These are phyloP conservation scores for Plenodomus lindquistii DNA, from an alignment of 2,329 filamentous ascomycete genomes.

Conservation along the genomic window DNA sequence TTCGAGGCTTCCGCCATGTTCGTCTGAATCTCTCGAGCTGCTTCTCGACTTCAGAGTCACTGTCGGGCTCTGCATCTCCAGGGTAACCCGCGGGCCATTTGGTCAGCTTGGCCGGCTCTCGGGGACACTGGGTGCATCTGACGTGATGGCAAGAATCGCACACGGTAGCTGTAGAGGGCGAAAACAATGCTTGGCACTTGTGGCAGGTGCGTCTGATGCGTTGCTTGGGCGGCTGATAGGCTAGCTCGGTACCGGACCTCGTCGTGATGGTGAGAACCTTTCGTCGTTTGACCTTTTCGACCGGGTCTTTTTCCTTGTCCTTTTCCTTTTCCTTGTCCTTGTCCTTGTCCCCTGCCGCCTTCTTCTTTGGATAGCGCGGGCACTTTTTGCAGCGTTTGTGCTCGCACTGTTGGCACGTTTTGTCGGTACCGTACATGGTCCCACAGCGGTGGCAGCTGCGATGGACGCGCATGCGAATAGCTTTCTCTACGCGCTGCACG, in stretches of 20 bases:
- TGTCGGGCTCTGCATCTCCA: conserved; percentile 57
- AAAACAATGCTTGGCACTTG: conserved; percentile 68
- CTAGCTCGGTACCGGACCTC: conserved; percentile 68
- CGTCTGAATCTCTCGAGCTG: conserved; percentile 36
- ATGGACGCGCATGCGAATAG: conserved; percentile 77
- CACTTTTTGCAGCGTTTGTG: conserved; percentile 83
- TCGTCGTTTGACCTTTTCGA: conserved; percentile 55
- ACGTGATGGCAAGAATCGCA: conserved; percentile 72
- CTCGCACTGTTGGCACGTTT: conserved; percentile 74
- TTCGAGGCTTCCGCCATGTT: conserved; percentile 51
- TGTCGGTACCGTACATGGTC: conserved; percentile 71
- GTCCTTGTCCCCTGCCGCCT: conserved; percentile 48
- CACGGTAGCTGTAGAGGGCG: conserved; percentile 54
- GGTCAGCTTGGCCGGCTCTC: conserved; percentile 73
- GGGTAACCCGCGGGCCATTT: conserved; percentile 73
- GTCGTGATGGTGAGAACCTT: conserved; percentile 65
- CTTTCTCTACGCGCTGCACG: conserved; percentile 67
- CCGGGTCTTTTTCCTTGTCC: conserved; percentile 22
- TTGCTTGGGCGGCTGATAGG: conserved; percentile 72
- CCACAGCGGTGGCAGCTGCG: conserved; percentile 81
- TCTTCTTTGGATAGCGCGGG: conserved; percentile 71
- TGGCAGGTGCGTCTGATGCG: conserved; percentile 77
- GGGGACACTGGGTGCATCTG: conserved; percentile 78
- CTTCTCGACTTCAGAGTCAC: conserved; percentile 36
- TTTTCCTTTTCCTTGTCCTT: conserved; percentile 39